Evolutionary conservation across 2,329 filamentous ascomycete species (phyloP), one percentile per base, ranked within the genome.

Genomic region (Alternaria viburni): DNA sequence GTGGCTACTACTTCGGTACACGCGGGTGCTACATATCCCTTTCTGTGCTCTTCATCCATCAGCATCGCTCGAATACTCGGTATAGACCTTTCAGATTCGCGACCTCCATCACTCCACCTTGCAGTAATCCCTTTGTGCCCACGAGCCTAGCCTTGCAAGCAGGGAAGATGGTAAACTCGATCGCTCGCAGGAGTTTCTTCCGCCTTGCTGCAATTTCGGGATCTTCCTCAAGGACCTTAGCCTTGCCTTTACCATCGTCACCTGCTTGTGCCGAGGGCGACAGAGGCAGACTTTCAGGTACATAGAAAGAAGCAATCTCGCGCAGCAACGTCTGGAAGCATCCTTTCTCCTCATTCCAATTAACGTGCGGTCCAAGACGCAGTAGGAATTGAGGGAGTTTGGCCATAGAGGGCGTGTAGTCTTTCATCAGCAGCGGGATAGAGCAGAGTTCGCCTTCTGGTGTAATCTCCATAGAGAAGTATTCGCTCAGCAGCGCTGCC

Each of bases 51-150:
- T 52, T 25, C 11, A 19, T 49, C 36, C 17, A 23, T 59, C 30
- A 98, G 79, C 96, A 98, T 58, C 96, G 85, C 81, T 99, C 96
- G 84, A 99, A 99, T 3, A 98, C 94, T 49, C 92, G 85, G 80
- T 99, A 99, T 61, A 99, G 77, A 0, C 94, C 93, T 80, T 97
- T 98, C 62, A 98, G 80, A 81, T 96, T 93, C 2, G 96, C 95
- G 52, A 97, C 89, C 80, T 99, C 95, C 50, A 97, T 82, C 11
- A 97, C 51, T 21, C 61, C 88, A 0, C 89, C 91, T 54, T 89
- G 88, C 81, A 96, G 87, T 72, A 98, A 81, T 6, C 86, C 85
- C 68, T 87, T 90, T 9, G 96, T 97, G 19, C 93, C 94, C 59
- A 98, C 88, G 50, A 99, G 81, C 61, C 93, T 86, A 6, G 91